Conservation (phyloP, 1,139 yeast species). For the Dujonia santamariae region DNA sequence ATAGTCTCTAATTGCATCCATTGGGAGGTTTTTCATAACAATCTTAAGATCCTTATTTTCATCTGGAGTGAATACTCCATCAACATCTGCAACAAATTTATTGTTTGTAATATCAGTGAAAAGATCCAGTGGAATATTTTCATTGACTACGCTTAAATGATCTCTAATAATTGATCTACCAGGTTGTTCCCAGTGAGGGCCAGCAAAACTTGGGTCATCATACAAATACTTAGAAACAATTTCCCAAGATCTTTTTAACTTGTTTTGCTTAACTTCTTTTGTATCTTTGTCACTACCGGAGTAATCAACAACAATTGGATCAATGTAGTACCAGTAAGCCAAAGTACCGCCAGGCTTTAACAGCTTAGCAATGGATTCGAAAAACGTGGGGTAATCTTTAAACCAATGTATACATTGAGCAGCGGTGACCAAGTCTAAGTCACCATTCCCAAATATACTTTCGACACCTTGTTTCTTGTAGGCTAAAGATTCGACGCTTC, state of each 20-base stretch:
- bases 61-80: constrained; percentile 14
- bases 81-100: constrained; percentile 21
- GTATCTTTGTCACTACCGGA: constrained; percentile 13
- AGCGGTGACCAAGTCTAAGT: constrained; percentile 39
- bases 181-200: constrained; percentile 47
- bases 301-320: constrained; percentile 34
- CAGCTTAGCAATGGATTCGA: constrained; percentile 24
- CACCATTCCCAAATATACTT: constrained; percentile 11
- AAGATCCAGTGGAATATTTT: constrained; percentile 27
- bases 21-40: constrained; percentile 17
- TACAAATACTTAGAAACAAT: constrained; percentile 34
- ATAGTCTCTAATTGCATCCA: constrained; percentile 28
- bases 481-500: constrained; percentile 35
- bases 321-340: constrained; percentile 45
- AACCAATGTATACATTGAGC: constrained; percentile 51
- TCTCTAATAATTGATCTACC: constrained; percentile 35
- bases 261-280: constrained; percentile 14
- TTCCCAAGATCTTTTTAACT: constrained; percentile 21
- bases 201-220: constrained; percentile 32
- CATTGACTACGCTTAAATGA: constrained; percentile 26
- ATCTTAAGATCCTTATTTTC: constrained; percentile 22
- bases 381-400: constrained; percentile 32
- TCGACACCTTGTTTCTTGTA: constrained; percentile 4
- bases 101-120: constrained; percentile 26
- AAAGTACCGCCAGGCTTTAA: constrained; percentile 36